Conservation (phyloP, 495 filamentous ascomycete species). For the Diplogelasinospora grovesii region DNA sequence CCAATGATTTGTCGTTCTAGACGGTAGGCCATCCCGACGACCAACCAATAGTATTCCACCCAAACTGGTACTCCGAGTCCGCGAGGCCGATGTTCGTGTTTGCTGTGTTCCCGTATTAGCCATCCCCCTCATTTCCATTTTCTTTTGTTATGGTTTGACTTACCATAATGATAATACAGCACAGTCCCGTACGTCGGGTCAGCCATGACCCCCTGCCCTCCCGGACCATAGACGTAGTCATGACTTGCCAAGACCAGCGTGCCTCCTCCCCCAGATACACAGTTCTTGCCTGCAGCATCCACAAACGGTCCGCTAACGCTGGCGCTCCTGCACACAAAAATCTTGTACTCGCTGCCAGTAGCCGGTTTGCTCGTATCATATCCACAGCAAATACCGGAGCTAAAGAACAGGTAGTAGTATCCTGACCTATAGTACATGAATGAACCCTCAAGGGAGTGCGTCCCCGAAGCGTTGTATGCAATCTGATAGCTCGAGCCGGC, state of each 20-base stretch:
- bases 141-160: conserved; percentile 10
- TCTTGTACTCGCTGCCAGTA: conserved; percentile 57
- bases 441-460: conserved; percentile 55
- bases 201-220: conserved; percentile 51
- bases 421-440: conserved; percentile 48
- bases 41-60: conserved; percentile 61
- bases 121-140: neutral
- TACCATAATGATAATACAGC: too few species aligned
- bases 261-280: conserved; percentile 57
- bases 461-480: too few species aligned
- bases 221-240: conserved; percentile 60
- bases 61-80: conserved; percentile 59
- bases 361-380: conserved; percentile 44
- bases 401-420: conserved; percentile 65
- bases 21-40: conserved; percentile 61
- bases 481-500: conserved; percentile 45
- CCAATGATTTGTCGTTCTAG: too few species aligned
- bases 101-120: conserved; percentile 65
- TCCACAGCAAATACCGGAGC: conserved; percentile 54
- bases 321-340: conserved; percentile 54
- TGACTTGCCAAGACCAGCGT: conserved; percentile 57
- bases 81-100: conserved; percentile 59
- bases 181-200: conserved; percentile 29
- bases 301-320: conserved; percentile 51
- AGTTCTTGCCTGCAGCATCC: conserved; percentile 51